These are phyloP conservation scores for Rhinocladiella similis DNA, from an alignment of 2,329 filamentous ascomycete genomes.

Conservation along the genomic window DNA sequence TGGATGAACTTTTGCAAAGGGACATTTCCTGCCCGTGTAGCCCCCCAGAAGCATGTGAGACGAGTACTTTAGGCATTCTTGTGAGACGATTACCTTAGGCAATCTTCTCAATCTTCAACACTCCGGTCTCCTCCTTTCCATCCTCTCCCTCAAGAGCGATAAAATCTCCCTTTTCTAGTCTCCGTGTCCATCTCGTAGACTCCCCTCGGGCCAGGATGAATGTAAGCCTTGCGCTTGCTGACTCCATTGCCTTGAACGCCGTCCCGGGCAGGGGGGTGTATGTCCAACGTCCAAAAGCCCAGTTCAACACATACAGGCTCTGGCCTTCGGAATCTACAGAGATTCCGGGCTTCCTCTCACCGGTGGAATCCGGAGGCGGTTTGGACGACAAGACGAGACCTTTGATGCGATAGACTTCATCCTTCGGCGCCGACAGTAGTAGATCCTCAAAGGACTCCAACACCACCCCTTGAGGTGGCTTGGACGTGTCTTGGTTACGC, in stretches of 20 bases:
- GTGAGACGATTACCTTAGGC: conserved; percentile 10
- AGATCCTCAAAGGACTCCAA: conserved; percentile 59
- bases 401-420: conserved; percentile 96
- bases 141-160: conserved; percentile 33
- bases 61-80: conserved; percentile 21
- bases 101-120: conserved; percentile 27
- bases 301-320: conserved; percentile 84
- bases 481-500: conserved; percentile 44
- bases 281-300: conserved; percentile 96
- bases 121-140: conserved; percentile 18
- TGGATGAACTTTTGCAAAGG: too few species aligned
- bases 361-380: conserved; percentile 49
- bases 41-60: too few species aligned
- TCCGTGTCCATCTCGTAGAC: conserved; percentile 51
- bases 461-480: conserved; percentile 41
- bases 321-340: conserved; percentile 35
- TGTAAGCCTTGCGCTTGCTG: conserved; percentile 42
- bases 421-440: conserved; percentile 78
- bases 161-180: conserved; percentile 42
- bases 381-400: conserved; percentile 54
- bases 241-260: conserved; percentile 33
- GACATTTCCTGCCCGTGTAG: too few species aligned
- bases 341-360: conserved; percentile 36
- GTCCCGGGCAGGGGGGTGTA: conserved; percentile 64
- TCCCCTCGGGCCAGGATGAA: conserved; percentile 50